Conservation (phyloP, 768 basidiomycete genomes). For the Amanita phalloides region DNA sequence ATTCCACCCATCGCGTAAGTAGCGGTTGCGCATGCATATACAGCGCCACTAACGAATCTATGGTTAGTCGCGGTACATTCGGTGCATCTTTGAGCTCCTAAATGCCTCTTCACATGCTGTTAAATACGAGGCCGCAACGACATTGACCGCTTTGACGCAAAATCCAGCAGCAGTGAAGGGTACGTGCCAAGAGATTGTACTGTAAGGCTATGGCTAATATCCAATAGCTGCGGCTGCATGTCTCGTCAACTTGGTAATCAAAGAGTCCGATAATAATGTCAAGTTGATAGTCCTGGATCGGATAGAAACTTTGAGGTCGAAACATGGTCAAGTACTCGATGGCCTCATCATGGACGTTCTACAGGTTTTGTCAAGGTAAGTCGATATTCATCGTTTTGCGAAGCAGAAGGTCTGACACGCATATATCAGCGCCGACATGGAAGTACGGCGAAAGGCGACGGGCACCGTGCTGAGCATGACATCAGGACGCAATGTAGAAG, state of each 20-base stretch:
- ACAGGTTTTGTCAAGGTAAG: slow-evolving; percentile 73
- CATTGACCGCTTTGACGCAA: slow-evolving; percentile 87
- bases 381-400: background rate
- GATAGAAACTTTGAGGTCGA: slow-evolving; percentile 68
- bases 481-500: slow-evolving; percentile 90
- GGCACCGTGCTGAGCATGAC: slow-evolving; percentile 88
- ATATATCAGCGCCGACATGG: slow-evolving; percentile 79
- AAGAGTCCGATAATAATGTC: slow-evolving; percentile 98
- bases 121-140: slow-evolving; percentile 96
- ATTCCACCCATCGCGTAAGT: slow-evolving; percentile 73
- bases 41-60: slow-evolving; percentile 4
- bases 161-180: slow-evolving; percentile 96
- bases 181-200: slow-evolving; percentile 14
- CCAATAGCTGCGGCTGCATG: slow-evolving; percentile 73
- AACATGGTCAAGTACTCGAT: slow-evolving; percentile 85
- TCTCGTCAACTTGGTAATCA: slow-evolving; percentile 81
- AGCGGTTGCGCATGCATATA: background rate
- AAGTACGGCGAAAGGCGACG: slow-evolving; percentile 90
- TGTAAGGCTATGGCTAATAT: slow-evolving; percentile 3
- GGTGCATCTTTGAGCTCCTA: slow-evolving; percentile 86
- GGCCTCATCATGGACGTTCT: slow-evolving; percentile 92
- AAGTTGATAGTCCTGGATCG: slow-evolving; percentile 95
- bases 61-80: slow-evolving; percentile 80
- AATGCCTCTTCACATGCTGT: slow-evolving; percentile 87
- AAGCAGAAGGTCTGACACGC: background rate